Evolutionary conservation across 495 filamentous ascomycete species (phyloP).

Genomic region (Neurospora sp.): DNA sequence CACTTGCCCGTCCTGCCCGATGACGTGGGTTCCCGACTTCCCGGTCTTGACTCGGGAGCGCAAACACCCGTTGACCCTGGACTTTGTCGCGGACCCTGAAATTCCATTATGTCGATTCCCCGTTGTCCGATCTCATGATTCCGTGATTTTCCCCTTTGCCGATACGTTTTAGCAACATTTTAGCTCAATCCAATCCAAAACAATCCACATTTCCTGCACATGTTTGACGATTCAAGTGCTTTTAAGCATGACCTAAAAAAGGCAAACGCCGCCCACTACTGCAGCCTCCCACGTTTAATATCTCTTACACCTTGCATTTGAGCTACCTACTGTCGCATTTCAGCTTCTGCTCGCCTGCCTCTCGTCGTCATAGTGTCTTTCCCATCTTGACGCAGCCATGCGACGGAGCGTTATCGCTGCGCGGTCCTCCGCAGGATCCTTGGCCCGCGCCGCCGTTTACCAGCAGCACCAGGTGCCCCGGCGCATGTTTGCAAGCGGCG

Average conservation of each 20-base stretch:
- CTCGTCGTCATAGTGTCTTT: background rate
- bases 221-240: background rate
- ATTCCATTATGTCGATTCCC: background rate
- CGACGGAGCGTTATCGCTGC: constrained; percentile 14
- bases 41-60: background rate
- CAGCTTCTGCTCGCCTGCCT: background rate
- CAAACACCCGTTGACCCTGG: background rate
- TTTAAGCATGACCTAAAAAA: background rate
- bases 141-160: background rate
- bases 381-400: constrained; percentile 8
- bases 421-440: constrained; percentile 15
- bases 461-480: constrained; percentile 7
- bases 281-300: background rate
- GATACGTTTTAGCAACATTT: background rate
- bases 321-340: background rate
- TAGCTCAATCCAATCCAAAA: background rate
- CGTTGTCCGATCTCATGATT: background rate
- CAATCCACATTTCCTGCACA: background rate
- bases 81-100: background rate
- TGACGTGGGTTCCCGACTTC: background rate
- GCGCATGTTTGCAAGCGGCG: constrained; percentile 12
- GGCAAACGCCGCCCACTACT: background rate
- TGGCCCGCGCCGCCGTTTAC: constrained; percentile 10
- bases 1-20: background rate
- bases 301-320: background rate